phyloP scores from a whole-genome alignment of 495 filamentous ascomycete genomes.

The Aspergillus ellipticus region DNA sequence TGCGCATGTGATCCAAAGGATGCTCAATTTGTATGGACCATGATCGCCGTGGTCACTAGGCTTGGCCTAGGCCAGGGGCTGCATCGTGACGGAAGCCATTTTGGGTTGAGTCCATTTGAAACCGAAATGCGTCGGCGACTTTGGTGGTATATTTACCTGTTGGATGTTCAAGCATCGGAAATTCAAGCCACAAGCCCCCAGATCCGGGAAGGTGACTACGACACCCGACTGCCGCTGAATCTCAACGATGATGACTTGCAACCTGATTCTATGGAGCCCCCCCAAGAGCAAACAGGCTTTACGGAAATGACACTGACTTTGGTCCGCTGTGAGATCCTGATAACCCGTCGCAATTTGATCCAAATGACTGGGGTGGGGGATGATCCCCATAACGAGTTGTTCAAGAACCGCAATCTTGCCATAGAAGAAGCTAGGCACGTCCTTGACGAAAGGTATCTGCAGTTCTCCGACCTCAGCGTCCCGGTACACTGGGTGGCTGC shows the following conservation, averaged over 20 bases:
- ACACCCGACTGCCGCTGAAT: conserved; percentile 68
- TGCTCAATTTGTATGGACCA: conserved; percentile 51
- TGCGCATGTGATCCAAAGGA: conserved; percentile 54
- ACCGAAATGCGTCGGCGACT: conserved; percentile 70
- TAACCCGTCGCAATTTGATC: neutral
- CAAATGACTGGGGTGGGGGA: neutral
- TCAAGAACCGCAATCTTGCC: conserved; percentile 1
- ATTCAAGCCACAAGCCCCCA: conserved; percentile 61
- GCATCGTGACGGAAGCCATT: conserved; percentile 63
- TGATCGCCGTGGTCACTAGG: conserved; percentile 59
- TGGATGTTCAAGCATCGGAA: conserved; percentile 75
- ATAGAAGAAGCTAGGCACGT: conserved; percentile 8
- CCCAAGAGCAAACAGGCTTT: conserved; percentile 48
- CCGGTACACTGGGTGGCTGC: conserved; percentile 65
- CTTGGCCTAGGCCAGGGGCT: conserved; percentile 68
- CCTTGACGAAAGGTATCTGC: conserved; percentile 54
- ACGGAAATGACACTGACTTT: conserved; percentile 74
- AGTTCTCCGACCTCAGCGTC: conserved; percentile 48
- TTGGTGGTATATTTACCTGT: conserved; percentile 71
- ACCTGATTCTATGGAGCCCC: conserved; percentile 12
- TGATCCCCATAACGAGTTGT: too few relatives aligned
- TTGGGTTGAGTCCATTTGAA: conserved; percentile 61
- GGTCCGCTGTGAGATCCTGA: conserved; percentile 53
- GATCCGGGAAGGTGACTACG: conserved; percentile 62
- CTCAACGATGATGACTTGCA: conserved; percentile 58